Base-by-base conservation (phyloP, 768 basidiomycete species). In the Mycena leptocephala region DNA sequence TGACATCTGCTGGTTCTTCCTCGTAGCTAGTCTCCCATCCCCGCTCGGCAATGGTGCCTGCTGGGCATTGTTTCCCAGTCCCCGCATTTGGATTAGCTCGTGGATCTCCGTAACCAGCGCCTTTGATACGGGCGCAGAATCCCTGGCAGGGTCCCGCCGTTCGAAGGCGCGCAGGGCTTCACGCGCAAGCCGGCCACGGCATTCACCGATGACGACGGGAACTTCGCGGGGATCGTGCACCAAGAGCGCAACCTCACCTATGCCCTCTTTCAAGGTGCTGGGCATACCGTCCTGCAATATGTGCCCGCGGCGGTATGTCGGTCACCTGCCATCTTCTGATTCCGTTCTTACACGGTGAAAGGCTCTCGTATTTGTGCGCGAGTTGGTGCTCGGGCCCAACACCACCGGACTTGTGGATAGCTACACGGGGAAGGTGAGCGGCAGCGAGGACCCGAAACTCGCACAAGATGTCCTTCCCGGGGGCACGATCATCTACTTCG, bases 81-180 rank as follows among this genome's bases (percentile, higher is more conserved):
- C n/a, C n/a, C n/a, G n/a, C n/a, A n/a, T n/a, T n/a, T n/a, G n/a
- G n/a, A n/a, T n/a, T n/a, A n/a, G n/a, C n/a, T n/a, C n/a, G n/a
- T n/a, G n/a, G n/a, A n/a, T n/a, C n/a, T n/a, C n/a, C n/a, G n/a
- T n/a, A n/a, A n/a, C n/a, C n/a, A n/a, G n/a, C n/a, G n/a, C n/a
- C n/a, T n/a, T n/a, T n/a, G n/a, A n/a, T n/a, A n/a, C n/a, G n/a
- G n/a, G n/a, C n/a, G n/a, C n/a, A n/a, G n/a, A n/a, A n/a, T n/a
- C n/a, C n/a, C n/a, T n/a, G n/a, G n/a, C n/a, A n/a, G n/a, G n/a
- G n/a, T n/a, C n/a, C n/a, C n/a, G n/a, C n/a, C n/a, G n/a, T 91
- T 90, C 64, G 90, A 88, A 18, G 90, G 89, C 5, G 86, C 88
- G 26, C 89, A 86, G 79, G 91, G 90, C 24, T 91, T 91, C 81